Conservation (phyloP, 768 basidiomycete genomes). For the Agaricus sinodeliciosus region DNA sequence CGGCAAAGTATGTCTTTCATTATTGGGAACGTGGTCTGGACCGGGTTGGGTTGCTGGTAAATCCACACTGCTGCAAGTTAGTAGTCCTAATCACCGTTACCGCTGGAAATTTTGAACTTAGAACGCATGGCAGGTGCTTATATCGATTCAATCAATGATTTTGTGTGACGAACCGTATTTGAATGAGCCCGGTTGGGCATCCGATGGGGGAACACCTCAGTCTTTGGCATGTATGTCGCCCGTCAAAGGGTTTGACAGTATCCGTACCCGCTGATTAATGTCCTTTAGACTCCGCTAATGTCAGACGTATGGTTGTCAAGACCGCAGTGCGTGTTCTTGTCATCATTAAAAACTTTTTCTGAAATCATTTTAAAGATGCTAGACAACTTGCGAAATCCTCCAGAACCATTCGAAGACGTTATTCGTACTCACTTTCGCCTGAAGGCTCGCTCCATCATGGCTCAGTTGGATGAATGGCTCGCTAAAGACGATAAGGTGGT, state of each 20-base stretch:
- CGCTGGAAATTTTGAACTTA: conserved; percentile 18
- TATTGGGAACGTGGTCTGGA: conserved; percentile 89
- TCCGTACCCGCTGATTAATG: not conserved
- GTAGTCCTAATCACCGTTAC: conserved; percentile 16
- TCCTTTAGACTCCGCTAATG: conserved; percentile 76
- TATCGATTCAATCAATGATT: conserved; percentile 96
- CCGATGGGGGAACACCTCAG: conserved; percentile 61
- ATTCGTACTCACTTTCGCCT: conserved; percentile 88
- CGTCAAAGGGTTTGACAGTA: conserved; percentile 1
- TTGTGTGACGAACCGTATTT: conserved; percentile 90
- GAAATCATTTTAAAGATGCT: conserved; percentile 54
- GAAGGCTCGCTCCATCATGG: conserved; percentile 62
- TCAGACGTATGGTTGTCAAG: conserved; percentile 86
- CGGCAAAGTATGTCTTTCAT: conserved; percentile 89
- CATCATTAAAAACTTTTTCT: not conserved
- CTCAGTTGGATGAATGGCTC: conserved; percentile 80
- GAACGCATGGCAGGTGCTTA: conserved; percentile 66
- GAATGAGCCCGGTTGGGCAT: conserved; percentile 89
- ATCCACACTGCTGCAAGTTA: conserved; percentile 81
- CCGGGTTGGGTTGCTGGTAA: conserved; percentile 92
- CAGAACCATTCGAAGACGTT: conserved; percentile 81
- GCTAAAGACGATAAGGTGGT: conserved; percentile 64
- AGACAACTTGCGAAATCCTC: conserved; percentile 72
- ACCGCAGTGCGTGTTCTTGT: conserved; percentile 55
- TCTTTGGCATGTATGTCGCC: conserved; percentile 67